Conservation (phyloP, 805 yeast genomes). For the Teunomyces pallodes region DNA sequence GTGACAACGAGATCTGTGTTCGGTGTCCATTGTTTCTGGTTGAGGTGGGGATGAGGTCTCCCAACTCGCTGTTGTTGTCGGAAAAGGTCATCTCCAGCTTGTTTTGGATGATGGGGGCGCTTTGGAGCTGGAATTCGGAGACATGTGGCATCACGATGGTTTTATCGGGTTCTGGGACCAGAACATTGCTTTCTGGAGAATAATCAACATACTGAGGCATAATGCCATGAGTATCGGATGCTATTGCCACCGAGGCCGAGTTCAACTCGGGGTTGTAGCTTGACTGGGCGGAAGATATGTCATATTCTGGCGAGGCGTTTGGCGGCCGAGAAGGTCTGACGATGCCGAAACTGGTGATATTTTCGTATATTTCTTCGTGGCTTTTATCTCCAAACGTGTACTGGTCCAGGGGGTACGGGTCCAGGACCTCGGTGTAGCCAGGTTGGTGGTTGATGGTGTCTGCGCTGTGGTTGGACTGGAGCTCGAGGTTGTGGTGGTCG, state of each 20-base stretch:
- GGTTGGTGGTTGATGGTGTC: conserved; percentile 7
- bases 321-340: neutral
- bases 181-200: neutral
- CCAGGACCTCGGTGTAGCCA: conserved; percentile 3
- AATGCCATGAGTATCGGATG: neutral
- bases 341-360: neutral
- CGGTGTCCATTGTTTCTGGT: conserved; percentile 1
- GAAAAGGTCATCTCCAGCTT: conserved; percentile 4
- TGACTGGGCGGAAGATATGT: conserved; percentile 2
- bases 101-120: conserved; percentile 12
- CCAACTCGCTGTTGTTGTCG: neutral
- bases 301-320: neutral
- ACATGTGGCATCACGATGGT: neutral
- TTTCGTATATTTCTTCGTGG: neutral
- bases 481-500: conserved; percentile 3
- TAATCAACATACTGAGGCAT: conserved; percentile 4
- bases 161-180: neutral
- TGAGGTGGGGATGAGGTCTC: neutral
- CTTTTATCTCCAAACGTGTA: neutral
- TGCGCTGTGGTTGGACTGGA: conserved; percentile 9
- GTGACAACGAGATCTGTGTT: conserved; percentile 9
- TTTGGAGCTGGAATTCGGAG: conserved; percentile 13
- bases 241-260: conserved; percentile 4
- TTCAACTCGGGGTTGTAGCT: conserved; percentile 4
- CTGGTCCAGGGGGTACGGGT: conserved; percentile 1